phyloP scores from a whole-genome alignment of 148 eudicot genomes.

The Dysphania ambrosioides region DNA sequence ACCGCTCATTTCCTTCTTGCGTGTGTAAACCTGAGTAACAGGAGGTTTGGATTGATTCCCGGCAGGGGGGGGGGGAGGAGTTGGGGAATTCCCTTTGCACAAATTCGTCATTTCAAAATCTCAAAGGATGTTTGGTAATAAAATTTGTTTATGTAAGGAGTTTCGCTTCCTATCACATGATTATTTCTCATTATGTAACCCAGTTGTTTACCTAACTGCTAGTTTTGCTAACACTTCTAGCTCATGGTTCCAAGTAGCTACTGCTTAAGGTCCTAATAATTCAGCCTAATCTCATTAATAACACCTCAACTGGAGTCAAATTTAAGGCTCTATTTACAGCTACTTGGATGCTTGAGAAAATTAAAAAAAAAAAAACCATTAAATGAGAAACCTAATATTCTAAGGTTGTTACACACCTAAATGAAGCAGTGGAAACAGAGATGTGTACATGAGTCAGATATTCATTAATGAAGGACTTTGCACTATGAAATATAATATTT shows the following conservation, averaged over 20 bases:
- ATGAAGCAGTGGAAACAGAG: background rate
- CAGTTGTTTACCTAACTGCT: background rate
- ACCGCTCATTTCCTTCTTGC: too few species aligned
- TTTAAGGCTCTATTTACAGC: background rate
- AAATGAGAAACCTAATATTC: background rate
- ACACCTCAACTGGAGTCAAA: background rate
- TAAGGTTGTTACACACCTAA: background rate
- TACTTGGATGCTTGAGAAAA: background rate
- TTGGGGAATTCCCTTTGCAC: background rate
- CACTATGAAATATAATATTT: background rate
- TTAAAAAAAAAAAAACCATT: background rate
- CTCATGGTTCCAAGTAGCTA: background rate
- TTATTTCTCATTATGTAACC: background rate
- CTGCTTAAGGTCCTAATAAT: background rate
- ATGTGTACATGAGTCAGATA: background rate
- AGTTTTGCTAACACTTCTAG: background rate
- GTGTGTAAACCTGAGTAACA: too few species aligned
- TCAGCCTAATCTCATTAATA: background rate
- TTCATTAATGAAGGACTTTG: background rate
- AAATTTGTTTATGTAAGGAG: background rate
- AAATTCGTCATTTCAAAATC: background rate
- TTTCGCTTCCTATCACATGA: background rate
- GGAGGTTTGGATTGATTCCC: too few species aligned
- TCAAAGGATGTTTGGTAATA: background rate
- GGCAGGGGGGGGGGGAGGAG: too few species aligned